phyloP scores from a whole-genome alignment of 2,329 filamentous ascomycete species.

The Xylaria sp. region DNA sequence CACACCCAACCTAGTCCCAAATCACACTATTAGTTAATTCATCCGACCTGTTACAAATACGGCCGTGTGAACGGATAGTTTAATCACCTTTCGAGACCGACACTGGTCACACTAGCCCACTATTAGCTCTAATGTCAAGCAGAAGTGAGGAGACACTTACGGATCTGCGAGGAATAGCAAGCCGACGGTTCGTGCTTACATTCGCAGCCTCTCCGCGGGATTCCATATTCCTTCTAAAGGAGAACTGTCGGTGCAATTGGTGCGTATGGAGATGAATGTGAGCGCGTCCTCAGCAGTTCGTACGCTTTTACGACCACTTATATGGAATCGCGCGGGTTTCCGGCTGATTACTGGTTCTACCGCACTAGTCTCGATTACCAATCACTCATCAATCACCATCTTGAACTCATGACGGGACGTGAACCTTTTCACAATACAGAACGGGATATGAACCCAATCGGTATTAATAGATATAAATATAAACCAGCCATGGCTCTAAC shows the following conservation, averaged over 20 bases:
- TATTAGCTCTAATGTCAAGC: slow-evolving; percentile 21
- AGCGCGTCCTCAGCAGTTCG: neutral
- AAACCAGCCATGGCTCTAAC: slow-evolving; percentile 4
- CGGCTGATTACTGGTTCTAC: slow-evolving; percentile 18
- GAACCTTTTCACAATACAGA: neutral
- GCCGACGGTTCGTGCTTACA: slow-evolving; percentile 27
- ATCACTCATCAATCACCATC: slow-evolving; percentile 5
- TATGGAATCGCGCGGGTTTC: slow-evolving; percentile 42
- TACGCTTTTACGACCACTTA: slow-evolving; percentile 1
- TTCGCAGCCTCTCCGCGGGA: slow-evolving; percentile 34
- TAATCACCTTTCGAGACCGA: slow-evolving; percentile 46
- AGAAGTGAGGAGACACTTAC: slow-evolving; percentile 34
- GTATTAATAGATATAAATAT: neutral
- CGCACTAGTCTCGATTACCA: slow-evolving; percentile 17
- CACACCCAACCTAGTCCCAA: slow-evolving; percentile 46
- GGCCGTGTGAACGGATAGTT: slow-evolving; percentile 5
- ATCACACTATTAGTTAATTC: slow-evolving; percentile 4
- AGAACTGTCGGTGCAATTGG: neutral
- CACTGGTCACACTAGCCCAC: slow-evolving; percentile 49
- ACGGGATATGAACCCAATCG: neutral
- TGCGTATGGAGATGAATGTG: neutral
- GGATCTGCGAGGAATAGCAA: slow-evolving; percentile 44
- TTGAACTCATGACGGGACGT: neutral
- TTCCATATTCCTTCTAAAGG: slow-evolving; percentile 20
- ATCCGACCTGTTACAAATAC: slow-evolving; percentile 6